Percentiles rank a stretch among this genome's conserved stretches.
Conservation (phyloP, 768 basidiomycete species). For the Tylopilus sp. region DNA sequence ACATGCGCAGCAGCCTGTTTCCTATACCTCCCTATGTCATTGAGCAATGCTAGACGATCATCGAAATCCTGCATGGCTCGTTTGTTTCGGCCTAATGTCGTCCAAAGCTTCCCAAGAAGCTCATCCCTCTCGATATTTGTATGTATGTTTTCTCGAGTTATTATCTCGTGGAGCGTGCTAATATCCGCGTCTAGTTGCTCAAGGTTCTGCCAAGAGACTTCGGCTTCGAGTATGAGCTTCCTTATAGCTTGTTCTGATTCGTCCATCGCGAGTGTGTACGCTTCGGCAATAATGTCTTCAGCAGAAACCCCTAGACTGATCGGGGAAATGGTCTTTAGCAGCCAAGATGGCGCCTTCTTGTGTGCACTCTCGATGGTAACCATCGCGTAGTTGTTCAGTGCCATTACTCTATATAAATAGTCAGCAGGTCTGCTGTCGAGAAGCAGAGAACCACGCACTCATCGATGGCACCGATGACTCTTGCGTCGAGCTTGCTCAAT, state of each 20-base stretch:
- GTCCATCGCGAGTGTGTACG: conserved; percentile 63
- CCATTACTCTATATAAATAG: conserved; percentile 51
- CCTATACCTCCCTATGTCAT: conserved; percentile 53
- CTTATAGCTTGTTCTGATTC: conserved; percentile 49
- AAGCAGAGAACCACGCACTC: conserved; percentile 41
- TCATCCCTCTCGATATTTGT: conserved; percentile 45
- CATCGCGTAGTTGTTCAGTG: conserved; percentile 70
- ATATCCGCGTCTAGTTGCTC: conserved; percentile 63
- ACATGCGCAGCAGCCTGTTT: conserved; percentile 64
- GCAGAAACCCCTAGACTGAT: conserved; percentile 35
- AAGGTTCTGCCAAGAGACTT: conserved; percentile 52
- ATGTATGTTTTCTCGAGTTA: conserved; percentile 53
- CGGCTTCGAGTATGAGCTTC: conserved; percentile 66
- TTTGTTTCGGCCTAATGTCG: conserved; percentile 57
- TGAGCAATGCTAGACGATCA: conserved; percentile 50
- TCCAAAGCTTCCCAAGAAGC: conserved; percentile 68
- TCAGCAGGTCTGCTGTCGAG: conserved; percentile 1
- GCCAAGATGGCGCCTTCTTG: conserved; percentile 23
- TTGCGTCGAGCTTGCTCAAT: conserved; percentile 60
- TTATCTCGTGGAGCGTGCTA: conserved; percentile 51
- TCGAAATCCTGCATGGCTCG: conserved; percentile 47
- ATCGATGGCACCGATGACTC: conserved; percentile 72
- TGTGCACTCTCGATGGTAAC: conserved; percentile 45
- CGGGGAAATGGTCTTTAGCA: conserved; percentile 39
- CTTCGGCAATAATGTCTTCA: conserved; percentile 45